These are phyloP conservation scores for Plectranthus barbatus DNA, from an alignment of 257 asterid genomes.

Conservation along the genomic window DNA sequence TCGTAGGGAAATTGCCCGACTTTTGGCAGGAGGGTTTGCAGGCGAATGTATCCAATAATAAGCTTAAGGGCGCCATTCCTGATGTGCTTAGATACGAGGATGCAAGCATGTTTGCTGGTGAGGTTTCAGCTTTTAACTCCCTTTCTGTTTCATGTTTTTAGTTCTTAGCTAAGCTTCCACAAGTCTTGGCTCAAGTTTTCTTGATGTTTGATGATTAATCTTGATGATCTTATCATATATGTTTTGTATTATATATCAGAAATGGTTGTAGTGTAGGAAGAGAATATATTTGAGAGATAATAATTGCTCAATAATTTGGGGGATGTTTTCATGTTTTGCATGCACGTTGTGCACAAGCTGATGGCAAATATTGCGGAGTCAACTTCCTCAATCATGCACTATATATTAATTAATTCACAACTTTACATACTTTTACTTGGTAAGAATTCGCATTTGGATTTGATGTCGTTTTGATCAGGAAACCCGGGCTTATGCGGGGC, in stretches of 20 bases:
- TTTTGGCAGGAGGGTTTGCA: slow-evolving; percentile 35
- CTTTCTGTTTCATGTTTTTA: neutral
- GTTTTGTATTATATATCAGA: no score
- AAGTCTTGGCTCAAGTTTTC: neutral
- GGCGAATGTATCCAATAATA: slow-evolving; percentile 38
- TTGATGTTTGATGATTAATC: neutral
- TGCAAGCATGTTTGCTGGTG: slow-evolving; percentile 20
- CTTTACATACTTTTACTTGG: neutral
- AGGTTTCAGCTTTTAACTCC: neutral
- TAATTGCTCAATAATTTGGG: neutral
- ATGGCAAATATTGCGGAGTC: slow-evolving; percentile 7
- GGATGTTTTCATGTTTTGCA: neutral
- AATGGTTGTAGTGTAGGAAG: no score
- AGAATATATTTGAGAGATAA: neutral
- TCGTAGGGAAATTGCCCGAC: slow-evolving; percentile 48
- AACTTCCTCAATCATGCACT: slow-evolving; percentile 1
- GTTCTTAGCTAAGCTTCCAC: no score
- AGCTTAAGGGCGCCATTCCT: slow-evolving; percentile 54
- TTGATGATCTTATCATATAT: no score
- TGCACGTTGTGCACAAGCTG: slow-evolving; percentile 16
- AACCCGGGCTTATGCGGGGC: slow-evolving; percentile 46
- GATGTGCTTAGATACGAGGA: slow-evolving; percentile 21
- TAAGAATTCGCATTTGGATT: neutral
- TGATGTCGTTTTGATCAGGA: slow-evolving; percentile 28
- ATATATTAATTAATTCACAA: neutral